Evolutionary conservation across 169 alveolate genomes (phyloP), one percentile per base, ranked within the genome.

Genomic region (Plasmodium blacklocki): DNA sequence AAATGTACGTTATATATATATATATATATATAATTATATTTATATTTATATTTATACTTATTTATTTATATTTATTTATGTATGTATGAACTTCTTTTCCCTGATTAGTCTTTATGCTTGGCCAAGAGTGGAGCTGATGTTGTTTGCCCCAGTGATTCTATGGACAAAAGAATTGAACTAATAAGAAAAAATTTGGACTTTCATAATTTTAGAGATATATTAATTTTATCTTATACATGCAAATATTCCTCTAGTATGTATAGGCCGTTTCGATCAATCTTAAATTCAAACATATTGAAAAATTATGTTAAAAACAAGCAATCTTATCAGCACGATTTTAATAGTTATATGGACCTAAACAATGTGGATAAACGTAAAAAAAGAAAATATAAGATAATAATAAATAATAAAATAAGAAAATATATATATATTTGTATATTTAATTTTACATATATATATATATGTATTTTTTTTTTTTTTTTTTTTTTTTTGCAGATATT

Each of bases 61-160:
- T 52, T 0, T 52, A 52, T 63, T 0, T 26, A 11, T 9, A 12
- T 21, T 26, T 19, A 29, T 64, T 9, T 64, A 9, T 64, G 2
- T 23, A 49, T 45, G 12, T 32, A 39, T 72, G 32, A 23, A 15
- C 56, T 50, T 56, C 5, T 68, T 43, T 59, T 14, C 18, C 73
- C 43, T 67, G 54, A 29, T 18, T 67, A 93, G 90, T 94, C 97
- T 29, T 70, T 95, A 39, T 78, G 93, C 23, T 88, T 93, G 85
- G 97, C 96, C 15, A 68, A 93, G 64, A 88, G 93, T 43, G 98
- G 98, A 29, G 97, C 97, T 45, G 96, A 96, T 62, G 94, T 96
- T 58, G 95, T 96, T 6, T 93, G 96, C 47, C 98, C 98, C 21
- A 94, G 97, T 75, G 98, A 96, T 80, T 95, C 96, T 95, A 96